phyloP scores from a whole-genome alignment of 164 flowering plant genomes.

The Aristolochia fimbriata region DNA sequence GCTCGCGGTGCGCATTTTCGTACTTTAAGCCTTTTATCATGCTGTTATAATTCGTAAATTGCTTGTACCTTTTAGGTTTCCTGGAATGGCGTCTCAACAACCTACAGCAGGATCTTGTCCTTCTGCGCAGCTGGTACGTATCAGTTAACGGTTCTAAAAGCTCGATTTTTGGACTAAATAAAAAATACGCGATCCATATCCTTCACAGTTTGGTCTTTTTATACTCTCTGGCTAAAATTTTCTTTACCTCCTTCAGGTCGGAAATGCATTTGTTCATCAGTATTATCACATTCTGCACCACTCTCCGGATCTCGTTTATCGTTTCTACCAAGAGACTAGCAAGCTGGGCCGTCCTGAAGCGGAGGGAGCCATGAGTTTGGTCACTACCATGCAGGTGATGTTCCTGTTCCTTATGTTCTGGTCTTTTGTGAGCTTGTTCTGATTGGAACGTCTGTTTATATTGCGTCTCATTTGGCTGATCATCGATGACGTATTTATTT shows the following conservation, averaged over 20 bases:
- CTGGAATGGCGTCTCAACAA: constrained; percentile 30
- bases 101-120: constrained; percentile 21
- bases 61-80: background rate
- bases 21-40: background rate
- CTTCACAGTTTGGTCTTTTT: background rate
- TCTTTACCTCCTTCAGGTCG: constrained; percentile 37
- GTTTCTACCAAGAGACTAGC: constrained; percentile 64
- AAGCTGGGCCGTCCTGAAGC: constrained; percentile 57
- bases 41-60: too few relatives aligned
- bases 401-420: background rate
- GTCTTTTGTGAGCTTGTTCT: too few relatives aligned
- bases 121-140: constrained; percentile 33
- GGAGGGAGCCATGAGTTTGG: constrained; percentile 42
- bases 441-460: too few relatives aligned
- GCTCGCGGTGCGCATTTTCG: background rate
- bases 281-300: constrained; percentile 65
- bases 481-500: too few relatives aligned
- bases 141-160: background rate
- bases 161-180: background rate
- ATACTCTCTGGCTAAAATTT: background rate
- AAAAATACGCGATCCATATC: background rate
- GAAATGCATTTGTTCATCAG: constrained; percentile 64
- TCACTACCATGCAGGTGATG: constrained; percentile 57
- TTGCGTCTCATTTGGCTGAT: too few relatives aligned
- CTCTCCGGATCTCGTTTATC: constrained; percentile 50